phyloP scores from a whole-genome alignment of 257 asterid genomes.

The Gynochthodes officinalis region DNA sequence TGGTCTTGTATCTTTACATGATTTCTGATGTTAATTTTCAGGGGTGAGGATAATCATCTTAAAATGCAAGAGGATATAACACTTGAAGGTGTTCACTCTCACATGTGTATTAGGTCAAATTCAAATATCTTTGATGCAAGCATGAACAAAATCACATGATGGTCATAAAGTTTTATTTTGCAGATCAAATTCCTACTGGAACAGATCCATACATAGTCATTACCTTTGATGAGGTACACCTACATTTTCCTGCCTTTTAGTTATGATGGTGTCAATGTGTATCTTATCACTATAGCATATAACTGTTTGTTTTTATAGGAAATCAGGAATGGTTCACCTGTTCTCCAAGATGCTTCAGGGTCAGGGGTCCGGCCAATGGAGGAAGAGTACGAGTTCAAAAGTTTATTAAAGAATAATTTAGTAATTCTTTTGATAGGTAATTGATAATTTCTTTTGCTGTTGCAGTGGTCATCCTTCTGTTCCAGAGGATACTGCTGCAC shows the following conservation, averaged over 20 bases:
- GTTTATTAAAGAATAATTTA: background rate
- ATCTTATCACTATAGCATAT: background rate
- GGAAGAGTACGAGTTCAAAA: slow-evolving; percentile 53
- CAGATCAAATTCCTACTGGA: slow-evolving; percentile 81
- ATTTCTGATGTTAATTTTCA: slow-evolving; percentile 26
- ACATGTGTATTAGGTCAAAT: background rate
- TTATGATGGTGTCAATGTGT: slow-evolving; percentile 1
- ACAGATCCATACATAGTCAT: slow-evolving; percentile 54
- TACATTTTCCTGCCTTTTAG: background rate
- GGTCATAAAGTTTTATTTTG: slow-evolving; percentile 17
- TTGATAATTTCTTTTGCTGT: slow-evolving; percentile 14
- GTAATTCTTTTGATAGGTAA: slow-evolving; percentile 10
- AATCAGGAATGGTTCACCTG: slow-evolving; percentile 27
- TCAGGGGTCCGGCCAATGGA: slow-evolving; percentile 46
- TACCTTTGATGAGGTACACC: slow-evolving; percentile 47
- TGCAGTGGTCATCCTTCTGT: slow-evolving; percentile 48
- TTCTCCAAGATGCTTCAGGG: slow-evolving; percentile 32
- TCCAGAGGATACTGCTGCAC: slow-evolving; percentile 27
- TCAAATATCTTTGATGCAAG: background rate
- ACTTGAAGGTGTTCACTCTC: slow-evolving; percentile 49
- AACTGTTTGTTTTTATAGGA: slow-evolving; percentile 29
- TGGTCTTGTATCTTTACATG: slow-evolving; percentile 3
- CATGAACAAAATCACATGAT: background rate
- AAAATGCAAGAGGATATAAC: slow-evolving; percentile 65
- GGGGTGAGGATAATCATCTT: slow-evolving; percentile 63